Percentiles rank a stretch among this genome's conserved stretches.
Conservation (phyloP, 208 protist genomes). For the Phytomonas sp. region DNA sequence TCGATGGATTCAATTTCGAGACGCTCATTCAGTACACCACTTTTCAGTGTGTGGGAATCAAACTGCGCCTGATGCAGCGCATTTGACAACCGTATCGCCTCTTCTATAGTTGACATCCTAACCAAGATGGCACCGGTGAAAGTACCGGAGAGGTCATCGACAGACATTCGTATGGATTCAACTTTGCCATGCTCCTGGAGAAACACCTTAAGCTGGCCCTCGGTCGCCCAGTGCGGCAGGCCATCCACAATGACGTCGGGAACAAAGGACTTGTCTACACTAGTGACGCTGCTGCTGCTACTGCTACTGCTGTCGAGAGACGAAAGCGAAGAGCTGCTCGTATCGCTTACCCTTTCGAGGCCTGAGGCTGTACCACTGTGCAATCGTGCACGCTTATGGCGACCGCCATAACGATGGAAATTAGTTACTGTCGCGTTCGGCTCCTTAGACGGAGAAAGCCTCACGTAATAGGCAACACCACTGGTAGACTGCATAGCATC, state of each 20-base stretch:
- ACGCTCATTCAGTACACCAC: constrained; percentile 56
- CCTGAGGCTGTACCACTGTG: background rate
- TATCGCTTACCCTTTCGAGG: background rate
- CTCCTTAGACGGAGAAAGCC: constrained; percentile 1
- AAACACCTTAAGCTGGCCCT: constrained; percentile 64
- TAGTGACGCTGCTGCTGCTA: constrained; percentile 15
- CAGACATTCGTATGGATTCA: constrained; percentile 38
- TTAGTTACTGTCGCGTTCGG: constrained; percentile 11
- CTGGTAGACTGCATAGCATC: constrained; percentile 15
- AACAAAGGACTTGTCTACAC: constrained; percentile 34
- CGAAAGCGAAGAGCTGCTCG: background rate
- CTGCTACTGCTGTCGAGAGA: background rate
- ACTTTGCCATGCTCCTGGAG: constrained; percentile 62
- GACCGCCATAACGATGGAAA: constrained; percentile 4
- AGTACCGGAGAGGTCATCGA: constrained; percentile 64
- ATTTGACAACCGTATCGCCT: constrained; percentile 50
- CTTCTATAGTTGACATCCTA: constrained; percentile 58
- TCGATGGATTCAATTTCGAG: constrained; percentile 65
- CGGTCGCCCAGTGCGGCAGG: constrained; percentile 74
- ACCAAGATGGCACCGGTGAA: constrained; percentile 76
- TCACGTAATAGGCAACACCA: constrained; percentile 14
- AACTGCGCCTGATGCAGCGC: constrained; percentile 41
- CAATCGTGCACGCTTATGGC: background rate
- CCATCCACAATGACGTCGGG: constrained; percentile 74
- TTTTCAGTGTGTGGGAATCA: constrained; percentile 33